A percentile compares a stretch with the other conserved stretches of the same genome.
Conservation (phyloP, 192 early-diverging fungal species). For the Coemansia guatemalensis region DNA sequence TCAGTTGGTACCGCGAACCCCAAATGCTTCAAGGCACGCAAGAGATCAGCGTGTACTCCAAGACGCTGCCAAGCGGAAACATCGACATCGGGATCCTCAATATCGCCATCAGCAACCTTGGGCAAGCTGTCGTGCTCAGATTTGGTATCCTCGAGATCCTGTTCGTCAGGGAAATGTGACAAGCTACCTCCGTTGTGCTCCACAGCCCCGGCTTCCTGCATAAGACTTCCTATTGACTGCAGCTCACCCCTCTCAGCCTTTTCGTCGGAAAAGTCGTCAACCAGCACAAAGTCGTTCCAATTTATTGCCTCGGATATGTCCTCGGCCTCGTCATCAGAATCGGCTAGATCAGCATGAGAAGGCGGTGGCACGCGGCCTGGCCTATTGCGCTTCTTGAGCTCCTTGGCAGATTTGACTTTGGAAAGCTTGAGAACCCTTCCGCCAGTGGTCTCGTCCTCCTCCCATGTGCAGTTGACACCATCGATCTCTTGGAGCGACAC, state of each 20-base stretch:
- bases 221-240: conserved; percentile 33
- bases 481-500: conserved; percentile 85
- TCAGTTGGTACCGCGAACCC: conserved; percentile 79
- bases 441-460: conserved; percentile 56
- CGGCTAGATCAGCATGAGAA: neutral
- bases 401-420: conserved; percentile 17
- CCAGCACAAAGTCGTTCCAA: conserved; percentile 60
- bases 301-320: conserved; percentile 19
- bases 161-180: neutral
- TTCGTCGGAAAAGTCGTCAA: conserved; percentile 82
- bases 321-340: conserved; percentile 12
- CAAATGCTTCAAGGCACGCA: conserved; percentile 67
- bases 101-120: conserved; percentile 11
- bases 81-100: conserved; percentile 55
- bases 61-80: conserved; percentile 72
- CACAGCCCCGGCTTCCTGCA: conserved; percentile 17
- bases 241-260: conserved; percentile 42
- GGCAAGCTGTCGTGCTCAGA: conserved; percentile 9
- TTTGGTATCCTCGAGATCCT: conserved; percentile 17
- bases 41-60: conserved; percentile 57
- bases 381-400: conserved; percentile 21
- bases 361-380: neutral
- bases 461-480: conserved; percentile 76
- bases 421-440: conserved; percentile 72
- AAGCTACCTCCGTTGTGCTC: neutral